phyloP scores from a whole-genome alignment of 2,329 filamentous ascomycete species.

The Colletotrichum lini region DNA sequence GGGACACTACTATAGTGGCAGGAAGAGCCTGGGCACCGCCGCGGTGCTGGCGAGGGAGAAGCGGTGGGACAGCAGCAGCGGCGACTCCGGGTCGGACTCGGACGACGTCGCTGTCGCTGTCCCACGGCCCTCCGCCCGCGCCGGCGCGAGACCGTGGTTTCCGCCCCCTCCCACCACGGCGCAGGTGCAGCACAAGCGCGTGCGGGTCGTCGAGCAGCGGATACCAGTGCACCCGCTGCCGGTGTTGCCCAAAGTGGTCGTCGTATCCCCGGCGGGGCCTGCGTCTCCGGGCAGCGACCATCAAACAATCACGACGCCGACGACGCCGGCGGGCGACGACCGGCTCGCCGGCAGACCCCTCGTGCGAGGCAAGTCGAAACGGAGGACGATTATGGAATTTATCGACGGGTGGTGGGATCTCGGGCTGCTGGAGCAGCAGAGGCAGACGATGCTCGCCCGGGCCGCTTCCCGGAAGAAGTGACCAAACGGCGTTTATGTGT shows the following conservation, averaged over 20 bases:
- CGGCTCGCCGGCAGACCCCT: slow-evolving; percentile 14
- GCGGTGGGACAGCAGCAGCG: slow-evolving; percentile 51
- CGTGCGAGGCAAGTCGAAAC: slow-evolving; percentile 51
- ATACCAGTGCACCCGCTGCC: slow-evolving; percentile 42
- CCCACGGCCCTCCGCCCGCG: slow-evolving; percentile 36
- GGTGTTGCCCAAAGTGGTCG: slow-evolving; percentile 30
- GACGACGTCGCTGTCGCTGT: slow-evolving; percentile 47
- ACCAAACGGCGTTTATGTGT: neutral
- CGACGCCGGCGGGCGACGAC: slow-evolving; percentile 36
- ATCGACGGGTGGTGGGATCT: slow-evolving; percentile 71
- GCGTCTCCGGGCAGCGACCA: neutral
- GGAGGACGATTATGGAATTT: slow-evolving; percentile 63
- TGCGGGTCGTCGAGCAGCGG: slow-evolving; percentile 30
- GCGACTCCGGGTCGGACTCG: slow-evolving; percentile 51
- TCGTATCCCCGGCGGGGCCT: slow-evolving; percentile 40
- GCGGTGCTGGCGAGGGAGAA: slow-evolving; percentile 53
- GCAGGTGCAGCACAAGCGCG: slow-evolving; percentile 29
- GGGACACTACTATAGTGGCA: slow-evolving; percentile 39
- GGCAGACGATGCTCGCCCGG: slow-evolving; percentile 52
- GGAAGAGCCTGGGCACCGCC: slow-evolving; percentile 54
- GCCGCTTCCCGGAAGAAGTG: slow-evolving; percentile 22
- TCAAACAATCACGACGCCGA: slow-evolving; percentile 44
- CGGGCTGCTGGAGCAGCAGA: slow-evolving; percentile 63
- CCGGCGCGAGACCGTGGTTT: slow-evolving; percentile 48
- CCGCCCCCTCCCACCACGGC: slow-evolving; percentile 57